Percentiles rank a stretch among this genome's conserved stretches.
These are phyloP conservation scores for Hordeum marinum DNA, from an alignment of 176 grass and related monocot species.

Conservation along the genomic window DNA sequence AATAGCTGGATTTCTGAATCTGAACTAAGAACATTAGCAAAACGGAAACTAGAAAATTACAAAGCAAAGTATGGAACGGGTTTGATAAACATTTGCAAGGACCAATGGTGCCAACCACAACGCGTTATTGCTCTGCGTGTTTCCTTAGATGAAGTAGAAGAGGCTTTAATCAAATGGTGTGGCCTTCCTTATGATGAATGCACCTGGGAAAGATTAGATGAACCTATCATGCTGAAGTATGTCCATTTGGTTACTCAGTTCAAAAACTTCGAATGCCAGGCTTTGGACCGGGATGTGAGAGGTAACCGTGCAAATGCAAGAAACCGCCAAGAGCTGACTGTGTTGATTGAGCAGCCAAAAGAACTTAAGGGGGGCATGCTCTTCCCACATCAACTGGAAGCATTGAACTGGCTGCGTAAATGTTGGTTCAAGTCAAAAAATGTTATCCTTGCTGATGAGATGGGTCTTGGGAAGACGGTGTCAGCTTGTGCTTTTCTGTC, in stretches of 20 bases:
- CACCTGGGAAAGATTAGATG: constrained; percentile 96
- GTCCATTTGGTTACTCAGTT: constrained; percentile 75
- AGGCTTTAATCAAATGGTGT: constrained; percentile 93
- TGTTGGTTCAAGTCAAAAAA: constrained; percentile 95
- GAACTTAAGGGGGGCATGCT: constrained; percentile 86
- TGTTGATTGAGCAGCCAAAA: constrained; percentile 78
- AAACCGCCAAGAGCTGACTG: constrained; percentile 51
- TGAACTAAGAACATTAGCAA: constrained; percentile 72
- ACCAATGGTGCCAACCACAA: constrained; percentile 87
- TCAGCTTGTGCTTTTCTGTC: constrained; percentile 95
- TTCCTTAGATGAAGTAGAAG: constrained; percentile 46
- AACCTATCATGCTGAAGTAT: constrained; percentile 69
- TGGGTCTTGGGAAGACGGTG: constrained; percentile 98
- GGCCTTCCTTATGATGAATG: constrained; percentile 89
- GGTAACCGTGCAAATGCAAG: constrained; percentile 34
- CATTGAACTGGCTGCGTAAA: constrained; percentile 97
- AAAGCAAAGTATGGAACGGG: constrained; percentile 76
- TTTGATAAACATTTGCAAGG: constrained; percentile 92
- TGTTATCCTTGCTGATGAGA: constrained; percentile 99
- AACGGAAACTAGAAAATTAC: constrained; percentile 98
- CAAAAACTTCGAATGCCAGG: constrained; percentile 60
- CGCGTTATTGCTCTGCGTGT: constrained; percentile 63
- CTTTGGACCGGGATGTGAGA: constrained; percentile 58
- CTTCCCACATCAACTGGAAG: constrained; percentile 97
- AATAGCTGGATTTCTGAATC: constrained; percentile 90